Percentiles rank a stretch among this genome's conserved stretches.
Conservation (phyloP, 768 basidiomycete species). For the Mycena maculata region DNA sequence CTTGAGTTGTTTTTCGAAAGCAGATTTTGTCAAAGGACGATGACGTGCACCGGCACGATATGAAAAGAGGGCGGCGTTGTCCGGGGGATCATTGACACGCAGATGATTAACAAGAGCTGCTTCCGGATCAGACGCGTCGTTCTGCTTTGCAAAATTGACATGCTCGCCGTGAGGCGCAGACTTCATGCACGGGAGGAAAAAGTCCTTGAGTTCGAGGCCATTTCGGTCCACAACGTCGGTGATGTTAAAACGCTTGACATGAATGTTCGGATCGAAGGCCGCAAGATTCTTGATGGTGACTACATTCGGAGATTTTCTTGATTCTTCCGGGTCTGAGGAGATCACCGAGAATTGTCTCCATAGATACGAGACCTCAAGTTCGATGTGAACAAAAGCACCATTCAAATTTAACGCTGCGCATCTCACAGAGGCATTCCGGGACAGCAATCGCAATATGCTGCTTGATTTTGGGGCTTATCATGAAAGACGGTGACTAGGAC, state of each 20-base stretch:
- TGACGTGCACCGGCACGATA: conserved; percentile 30
- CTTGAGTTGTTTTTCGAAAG: conserved; percentile 38
- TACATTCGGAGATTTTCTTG: too few species aligned
- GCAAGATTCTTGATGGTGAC: conserved; percentile 48
- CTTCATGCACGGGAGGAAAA: conserved; percentile 47
- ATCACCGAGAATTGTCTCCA: too few species aligned
- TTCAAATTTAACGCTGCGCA: too few species aligned
- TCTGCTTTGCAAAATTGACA: conserved; percentile 41
- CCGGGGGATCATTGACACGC: conserved; percentile 41
- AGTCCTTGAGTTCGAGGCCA: conserved; percentile 38
- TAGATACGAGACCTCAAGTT: too few species aligned
- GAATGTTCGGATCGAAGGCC: conserved; percentile 42
- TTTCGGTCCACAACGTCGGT: conserved; percentile 35
- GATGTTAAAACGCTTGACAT: conserved; percentile 45
- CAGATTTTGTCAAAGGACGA: conserved; percentile 41
- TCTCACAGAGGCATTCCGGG: too few species aligned
- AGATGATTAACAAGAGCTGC: conserved; percentile 42
- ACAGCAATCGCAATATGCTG: too few species aligned
- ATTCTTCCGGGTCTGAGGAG: too few species aligned
- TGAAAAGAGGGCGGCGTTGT: conserved; percentile 43
- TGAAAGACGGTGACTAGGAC: too few species aligned
- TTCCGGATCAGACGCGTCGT: conserved; percentile 41
- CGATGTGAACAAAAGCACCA: too few species aligned
- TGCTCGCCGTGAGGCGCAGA: conserved; percentile 41
- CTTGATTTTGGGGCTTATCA: too few species aligned